phyloP scores from a whole-genome alignment of 2,329 filamentous ascomycete genomes.

The Apiospora aurea region DNA sequence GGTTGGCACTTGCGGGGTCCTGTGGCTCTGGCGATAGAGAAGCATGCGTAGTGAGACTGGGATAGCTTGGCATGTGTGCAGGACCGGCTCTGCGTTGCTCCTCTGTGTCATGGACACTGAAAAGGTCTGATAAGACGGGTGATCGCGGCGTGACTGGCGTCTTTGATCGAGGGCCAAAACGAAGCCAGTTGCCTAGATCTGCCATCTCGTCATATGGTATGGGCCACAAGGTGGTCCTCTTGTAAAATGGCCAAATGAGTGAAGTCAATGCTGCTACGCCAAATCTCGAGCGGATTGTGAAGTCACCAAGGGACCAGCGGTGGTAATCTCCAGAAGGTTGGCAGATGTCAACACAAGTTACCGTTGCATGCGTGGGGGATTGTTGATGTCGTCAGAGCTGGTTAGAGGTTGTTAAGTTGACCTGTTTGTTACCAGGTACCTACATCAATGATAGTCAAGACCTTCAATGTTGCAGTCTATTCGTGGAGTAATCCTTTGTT shows the following conservation, averaged over 20 bases:
- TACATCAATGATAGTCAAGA: too few relatives aligned
- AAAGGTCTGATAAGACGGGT: slow-evolving; percentile 29
- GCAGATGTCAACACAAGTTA: too few relatives aligned
- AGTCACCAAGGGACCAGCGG: neutral
- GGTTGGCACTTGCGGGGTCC: slow-evolving; percentile 20
- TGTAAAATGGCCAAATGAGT: neutral
- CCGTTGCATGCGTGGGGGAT: neutral
- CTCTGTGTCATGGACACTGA: slow-evolving; percentile 24
- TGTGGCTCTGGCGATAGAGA: slow-evolving; percentile 28
- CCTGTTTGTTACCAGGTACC: neutral
- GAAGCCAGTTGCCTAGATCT: slow-evolving; percentile 7
- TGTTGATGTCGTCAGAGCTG: neutral
- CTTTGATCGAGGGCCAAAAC: slow-evolving; percentile 31
- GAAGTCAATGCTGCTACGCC: neutral
- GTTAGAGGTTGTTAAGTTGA: neutral
- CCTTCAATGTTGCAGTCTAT: neutral
- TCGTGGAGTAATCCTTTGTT: neutral
- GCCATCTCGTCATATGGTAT: neutral
- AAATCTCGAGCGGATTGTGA: neutral
- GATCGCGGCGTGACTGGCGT: slow-evolving; percentile 32
- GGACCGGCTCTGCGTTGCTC: slow-evolving; percentile 29
- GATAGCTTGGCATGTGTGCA: slow-evolving; percentile 35
- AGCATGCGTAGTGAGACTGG: slow-evolving; percentile 30
- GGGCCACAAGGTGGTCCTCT: neutral
- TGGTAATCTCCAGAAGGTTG: neutral